Evolutionary conservation across 2,329 filamentous ascomycete species (phyloP).

Genomic region (Ceratocystis lukuohia): DNA sequence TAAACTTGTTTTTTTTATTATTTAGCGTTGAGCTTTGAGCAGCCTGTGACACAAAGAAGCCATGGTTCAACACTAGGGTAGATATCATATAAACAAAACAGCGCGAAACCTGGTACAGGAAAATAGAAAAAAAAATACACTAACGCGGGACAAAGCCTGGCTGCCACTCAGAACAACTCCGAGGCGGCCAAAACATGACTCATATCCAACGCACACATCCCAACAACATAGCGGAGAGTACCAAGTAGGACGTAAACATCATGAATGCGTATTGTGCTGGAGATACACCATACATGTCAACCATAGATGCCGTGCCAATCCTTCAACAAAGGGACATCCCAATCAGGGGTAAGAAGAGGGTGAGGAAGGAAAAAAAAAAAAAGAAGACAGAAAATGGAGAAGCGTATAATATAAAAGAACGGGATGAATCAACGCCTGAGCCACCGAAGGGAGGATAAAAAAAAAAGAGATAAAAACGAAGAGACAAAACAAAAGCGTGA

Average conservation of each 20-base stretch:
- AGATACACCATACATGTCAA: not conserved
- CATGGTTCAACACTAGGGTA: not conserved
- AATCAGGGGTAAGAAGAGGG: no score
- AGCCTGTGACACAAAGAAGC: not conserved
- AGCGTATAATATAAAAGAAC: constrained; percentile 21
- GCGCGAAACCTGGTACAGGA: not conserved
- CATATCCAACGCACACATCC: not conserved
- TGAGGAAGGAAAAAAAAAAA: not conserved
- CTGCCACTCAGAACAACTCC: not conserved
- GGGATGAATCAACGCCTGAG: constrained; percentile 19
- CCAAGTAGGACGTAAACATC: not conserved
- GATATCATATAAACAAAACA: not conserved
- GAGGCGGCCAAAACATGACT: not conserved
- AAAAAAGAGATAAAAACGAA: constrained; percentile 3
- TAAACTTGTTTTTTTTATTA: not conserved
- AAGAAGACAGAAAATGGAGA: constrained; percentile 11
- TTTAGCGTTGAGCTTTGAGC: not conserved
- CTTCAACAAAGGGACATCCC: not conserved
- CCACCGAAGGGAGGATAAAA: constrained; percentile 11
- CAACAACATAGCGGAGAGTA: not conserved
- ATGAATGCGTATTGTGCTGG: not conserved
- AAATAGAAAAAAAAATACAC: not conserved
- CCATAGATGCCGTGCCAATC: not conserved
- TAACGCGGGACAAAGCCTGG: not conserved
- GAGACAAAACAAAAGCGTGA: constrained; percentile 8